phyloP scores from a whole-genome alignment of 495 filamentous ascomycete species.

The Lophiostoma macrostomum region DNA sequence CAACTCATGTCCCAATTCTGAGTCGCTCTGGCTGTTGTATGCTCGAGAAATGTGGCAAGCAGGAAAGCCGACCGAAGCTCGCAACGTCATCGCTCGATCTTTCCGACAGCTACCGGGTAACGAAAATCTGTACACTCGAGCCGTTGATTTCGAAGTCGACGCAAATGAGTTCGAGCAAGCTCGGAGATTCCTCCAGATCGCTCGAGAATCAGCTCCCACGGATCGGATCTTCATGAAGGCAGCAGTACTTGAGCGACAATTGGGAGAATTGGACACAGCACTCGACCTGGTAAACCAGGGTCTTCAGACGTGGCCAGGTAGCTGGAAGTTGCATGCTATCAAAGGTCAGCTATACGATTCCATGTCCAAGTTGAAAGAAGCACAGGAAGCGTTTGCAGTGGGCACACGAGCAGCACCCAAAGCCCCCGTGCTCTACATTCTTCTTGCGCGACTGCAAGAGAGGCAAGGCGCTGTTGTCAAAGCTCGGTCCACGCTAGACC shows the following conservation, averaged over 20 bases:
- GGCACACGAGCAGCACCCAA: constrained; percentile 83
- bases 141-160: constrained; percentile 92
- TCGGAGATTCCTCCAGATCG: constrained; percentile 71
- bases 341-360: constrained; percentile 96
- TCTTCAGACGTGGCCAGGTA: constrained; percentile 79
- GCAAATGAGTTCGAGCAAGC: constrained; percentile 76
- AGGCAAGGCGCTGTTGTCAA: constrained; percentile 79
- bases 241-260: constrained; percentile 83
- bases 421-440: constrained; percentile 82
- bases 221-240: constrained; percentile 96
- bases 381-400: constrained; percentile 84
- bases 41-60: constrained; percentile 90
- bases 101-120: constrained; percentile 93
- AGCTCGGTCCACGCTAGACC: constrained; percentile 86
- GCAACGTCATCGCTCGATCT: constrained; percentile 75
- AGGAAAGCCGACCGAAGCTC: constrained; percentile 79
- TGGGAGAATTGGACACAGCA: constrained; percentile 72
- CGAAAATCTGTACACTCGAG: constrained; percentile 94
- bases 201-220: constrained; percentile 81
- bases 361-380: constrained; percentile 71
- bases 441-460: constrained; percentile 86
- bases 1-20: constrained; percentile 79
- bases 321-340: constrained; percentile 94
- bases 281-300: constrained; percentile 85
- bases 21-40: constrained; percentile 93